These are phyloP conservation scores for Epichloe baconii DNA, from an alignment of 2,329 filamentous ascomycete species.

Conservation along the genomic window DNA sequence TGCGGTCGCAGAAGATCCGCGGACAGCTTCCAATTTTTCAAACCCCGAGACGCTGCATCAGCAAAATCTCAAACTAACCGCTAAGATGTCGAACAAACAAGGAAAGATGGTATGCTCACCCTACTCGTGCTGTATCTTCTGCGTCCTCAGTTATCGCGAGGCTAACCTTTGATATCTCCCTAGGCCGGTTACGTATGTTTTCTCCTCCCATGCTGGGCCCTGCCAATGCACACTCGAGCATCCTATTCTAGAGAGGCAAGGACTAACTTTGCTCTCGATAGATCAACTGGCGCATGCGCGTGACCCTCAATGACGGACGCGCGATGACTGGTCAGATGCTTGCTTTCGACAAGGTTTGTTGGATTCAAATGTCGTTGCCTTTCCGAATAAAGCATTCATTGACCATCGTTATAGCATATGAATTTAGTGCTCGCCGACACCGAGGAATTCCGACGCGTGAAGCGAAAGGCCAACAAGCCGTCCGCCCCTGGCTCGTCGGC, in stretches of 20 bases:
- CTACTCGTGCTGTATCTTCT: conserved; percentile 22
- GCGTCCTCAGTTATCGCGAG: conserved; percentile 30
- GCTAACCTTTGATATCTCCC: conserved; percentile 42
- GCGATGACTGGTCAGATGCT: conserved; percentile 98
- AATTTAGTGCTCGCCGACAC: conserved; percentile 97
- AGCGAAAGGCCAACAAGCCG: conserved; percentile 68
- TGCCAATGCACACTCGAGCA: background rate
- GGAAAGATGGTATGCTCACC: conserved; percentile 85
- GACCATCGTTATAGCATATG: conserved; percentile 64
- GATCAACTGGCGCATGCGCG: conserved; percentile 99
- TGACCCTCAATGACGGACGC: conserved; percentile 86
- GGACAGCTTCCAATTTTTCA: conserved; percentile 27
- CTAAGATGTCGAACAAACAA: conserved; percentile 58
- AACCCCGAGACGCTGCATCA: conserved; percentile 18
- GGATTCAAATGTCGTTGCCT: background rate
- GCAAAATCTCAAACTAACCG: conserved; percentile 15
- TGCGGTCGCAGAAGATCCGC: conserved; percentile 26
- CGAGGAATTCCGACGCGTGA: conserved; percentile 89
- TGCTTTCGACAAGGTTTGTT: conserved; percentile 82
- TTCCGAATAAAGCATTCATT: background rate
- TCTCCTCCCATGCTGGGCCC: background rate
- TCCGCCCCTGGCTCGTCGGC: conserved; percentile 46
- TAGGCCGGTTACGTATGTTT: conserved; percentile 61
- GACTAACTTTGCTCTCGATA: conserved; percentile 23
- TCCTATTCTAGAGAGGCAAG: conserved; percentile 16